Percentiles rank a stretch among this genome's conserved stretches.
Evolutionary conservation across 768 basidiomycete species (phyloP).

Genomic region (Lentinula sp.): DNA sequence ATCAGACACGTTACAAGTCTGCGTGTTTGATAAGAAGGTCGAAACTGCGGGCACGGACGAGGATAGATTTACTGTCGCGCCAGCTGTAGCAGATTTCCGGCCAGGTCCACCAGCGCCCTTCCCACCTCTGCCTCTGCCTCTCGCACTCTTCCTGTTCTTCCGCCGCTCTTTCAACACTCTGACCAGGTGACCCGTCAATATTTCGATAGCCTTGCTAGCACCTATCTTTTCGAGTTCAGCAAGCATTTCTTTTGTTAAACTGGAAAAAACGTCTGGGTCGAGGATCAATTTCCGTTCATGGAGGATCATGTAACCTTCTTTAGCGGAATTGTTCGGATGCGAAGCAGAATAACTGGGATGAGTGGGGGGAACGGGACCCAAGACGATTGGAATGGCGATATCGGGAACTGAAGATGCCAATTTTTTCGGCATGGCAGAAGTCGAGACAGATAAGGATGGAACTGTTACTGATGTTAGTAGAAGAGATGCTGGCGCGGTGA

Average conservation of each 20-base stretch:
- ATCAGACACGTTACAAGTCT: conserved; percentile 8
- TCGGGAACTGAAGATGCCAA: conserved; percentile 28
- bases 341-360: conserved; percentile 47
- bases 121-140: conserved; percentile 30
- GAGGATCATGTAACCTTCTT: conserved; percentile 65
- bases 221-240: conserved; percentile 75
- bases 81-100: conserved; percentile 13
- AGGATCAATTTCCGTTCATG: conserved; percentile 82
- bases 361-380: conserved; percentile 65
- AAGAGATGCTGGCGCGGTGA: background rate
- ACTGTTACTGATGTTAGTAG: conserved; percentile 4
- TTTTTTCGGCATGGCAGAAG: conserved; percentile 23
- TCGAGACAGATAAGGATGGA: conserved; percentile 6
- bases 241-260: conserved; percentile 67
- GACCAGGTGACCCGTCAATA: conserved; percentile 81
- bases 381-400: conserved; percentile 71
- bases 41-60: background rate
- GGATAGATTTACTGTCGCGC: conserved; percentile 33
- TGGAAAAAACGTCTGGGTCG: conserved; percentile 79
- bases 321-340: conserved; percentile 42
- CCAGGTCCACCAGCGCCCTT: conserved; percentile 20
- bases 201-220: conserved; percentile 73
- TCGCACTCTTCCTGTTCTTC: conserved; percentile 38
- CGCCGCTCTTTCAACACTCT: conserved; percentile 72
- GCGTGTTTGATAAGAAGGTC: conserved; percentile 29